phyloP scores from a whole-genome alignment of 2,329 filamentous ascomycete genomes.

The Dothiorella sarmentorum region DNA sequence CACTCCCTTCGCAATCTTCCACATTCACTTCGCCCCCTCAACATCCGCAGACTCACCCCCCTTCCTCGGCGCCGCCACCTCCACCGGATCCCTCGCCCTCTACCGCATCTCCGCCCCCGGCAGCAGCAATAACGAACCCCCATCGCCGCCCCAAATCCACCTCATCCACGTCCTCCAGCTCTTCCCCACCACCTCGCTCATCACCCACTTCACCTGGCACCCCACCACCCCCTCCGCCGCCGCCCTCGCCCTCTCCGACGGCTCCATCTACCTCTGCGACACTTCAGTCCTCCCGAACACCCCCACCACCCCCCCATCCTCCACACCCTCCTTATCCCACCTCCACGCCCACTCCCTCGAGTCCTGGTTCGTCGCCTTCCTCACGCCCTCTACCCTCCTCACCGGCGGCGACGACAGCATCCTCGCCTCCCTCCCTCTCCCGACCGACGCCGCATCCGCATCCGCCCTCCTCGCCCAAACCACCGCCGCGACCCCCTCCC shows the following conservation, averaged over 20 bases:
- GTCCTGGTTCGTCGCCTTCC: conserved; percentile 71
- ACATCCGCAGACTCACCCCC: conserved; percentile 30
- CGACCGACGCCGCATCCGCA: not conserved
- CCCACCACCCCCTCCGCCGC: conserved; percentile 55
- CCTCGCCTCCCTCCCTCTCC: conserved; percentile 39
- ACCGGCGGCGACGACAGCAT: conserved; percentile 77
- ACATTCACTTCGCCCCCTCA: conserved; percentile 72
- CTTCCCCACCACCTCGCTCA: conserved; percentile 58
- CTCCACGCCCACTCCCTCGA: conserved; percentile 55
- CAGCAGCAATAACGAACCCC: too few species aligned
- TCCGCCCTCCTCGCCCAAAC: not conserved
- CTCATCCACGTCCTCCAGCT: conserved; percentile 46
- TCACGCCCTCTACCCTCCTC: conserved; percentile 50
- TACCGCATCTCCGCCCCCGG: conserved; percentile 43
- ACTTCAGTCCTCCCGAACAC: not conserved
- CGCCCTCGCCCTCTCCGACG: conserved; percentile 69
- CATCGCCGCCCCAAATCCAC: conserved; percentile 28
- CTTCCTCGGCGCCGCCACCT: conserved; percentile 72
- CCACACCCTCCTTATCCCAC: conserved; percentile 37
- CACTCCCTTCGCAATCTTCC: conserved; percentile 73
- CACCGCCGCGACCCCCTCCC: not conserved
- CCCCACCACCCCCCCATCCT: conserved; percentile 9
- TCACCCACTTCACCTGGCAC: conserved; percentile 73
- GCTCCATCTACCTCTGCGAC: conserved; percentile 49
- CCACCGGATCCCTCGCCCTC: conserved; percentile 66